Conservation (phyloP, 805 yeast genomes). For the Priceomyces castillae region DNA sequence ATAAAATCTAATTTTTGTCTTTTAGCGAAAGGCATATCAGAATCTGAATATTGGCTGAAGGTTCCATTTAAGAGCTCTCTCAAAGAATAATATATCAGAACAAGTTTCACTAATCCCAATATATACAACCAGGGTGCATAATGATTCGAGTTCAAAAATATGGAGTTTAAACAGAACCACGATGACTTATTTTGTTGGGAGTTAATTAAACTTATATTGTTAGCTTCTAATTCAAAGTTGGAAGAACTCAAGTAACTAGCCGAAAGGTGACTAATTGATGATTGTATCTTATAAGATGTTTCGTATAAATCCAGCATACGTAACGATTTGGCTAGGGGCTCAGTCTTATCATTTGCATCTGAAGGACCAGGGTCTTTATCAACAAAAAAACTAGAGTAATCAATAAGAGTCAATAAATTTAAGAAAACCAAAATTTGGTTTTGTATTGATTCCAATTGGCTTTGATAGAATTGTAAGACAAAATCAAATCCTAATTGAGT, state of each 20-base stretch:
- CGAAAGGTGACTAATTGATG: not conserved
- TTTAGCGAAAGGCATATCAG: slow-evolving; percentile 10
- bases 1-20: slow-evolving; percentile 27
- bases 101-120: slow-evolving; percentile 31
- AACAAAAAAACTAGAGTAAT: not conserved
- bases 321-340: not conserved
- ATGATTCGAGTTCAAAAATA: slow-evolving; percentile 16
- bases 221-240: slow-evolving; percentile 7
- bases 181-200: not conserved
- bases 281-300: not conserved
- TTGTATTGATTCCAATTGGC: slow-evolving; percentile 42
- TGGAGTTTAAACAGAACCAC: slow-evolving; percentile 27
- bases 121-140: slow-evolving; percentile 41
- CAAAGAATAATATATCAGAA: slow-evolving; percentile 28
- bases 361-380: not conserved
- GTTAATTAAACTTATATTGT: slow-evolving; percentile 12
- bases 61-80: slow-evolving; percentile 10
- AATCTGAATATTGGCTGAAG: not conserved
- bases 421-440: slow-evolving; percentile 46
- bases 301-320: not conserved
- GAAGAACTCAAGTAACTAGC: not conserved
- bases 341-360: not conserved
- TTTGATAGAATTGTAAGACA: slow-evolving; percentile 31
- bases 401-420: slow-evolving; percentile 37
- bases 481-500: slow-evolving; percentile 38